Evolutionary conservation across 768 basidiomycete genomes (phyloP).

Genomic region (Mycena latifolia): DNA sequence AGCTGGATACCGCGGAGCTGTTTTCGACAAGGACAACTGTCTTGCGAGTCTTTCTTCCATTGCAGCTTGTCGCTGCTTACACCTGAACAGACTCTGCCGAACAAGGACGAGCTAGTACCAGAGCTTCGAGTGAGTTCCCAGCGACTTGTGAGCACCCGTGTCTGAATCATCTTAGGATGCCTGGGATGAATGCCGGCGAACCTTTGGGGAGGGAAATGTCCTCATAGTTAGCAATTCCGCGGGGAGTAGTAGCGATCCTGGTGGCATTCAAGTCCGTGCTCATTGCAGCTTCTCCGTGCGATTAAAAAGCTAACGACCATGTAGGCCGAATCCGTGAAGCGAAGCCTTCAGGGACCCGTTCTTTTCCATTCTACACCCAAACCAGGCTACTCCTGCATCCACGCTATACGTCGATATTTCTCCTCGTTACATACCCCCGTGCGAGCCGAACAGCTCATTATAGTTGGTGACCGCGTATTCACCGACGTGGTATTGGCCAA

Average conservation of each 20-base stretch:
- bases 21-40: conserved; percentile 99
- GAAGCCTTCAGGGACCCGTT: conserved; percentile 85
- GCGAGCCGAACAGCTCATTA: conserved; percentile 72
- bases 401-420: conserved; percentile 82
- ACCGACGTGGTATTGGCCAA: conserved; percentile 93
- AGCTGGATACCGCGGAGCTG: conserved; percentile 88
- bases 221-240: conserved; percentile 96
- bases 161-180: conserved; percentile 61
- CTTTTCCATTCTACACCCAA: conserved; percentile 83
- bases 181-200: conserved; percentile 78
- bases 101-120: conserved; percentile 81
- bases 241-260: conserved; percentile 82
- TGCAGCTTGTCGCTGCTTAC: not conserved
- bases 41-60: conserved; percentile 65
- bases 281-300: conserved; percentile 6
- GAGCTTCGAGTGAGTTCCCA: conserved; percentile 70
- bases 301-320: not conserved
- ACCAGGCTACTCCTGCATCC: conserved; percentile 83
- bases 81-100: conserved; percentile 77
- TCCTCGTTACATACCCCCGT: conserved; percentile 67
- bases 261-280: conserved; percentile 79
- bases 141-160: not conserved
- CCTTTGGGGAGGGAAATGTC: conserved; percentile 84
- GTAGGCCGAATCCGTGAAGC: conserved; percentile 89
- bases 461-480: conserved; percentile 94